Base-by-base conservation (phyloP, 75 land plant species). In the Pseudotsuga menziesii region DNA sequence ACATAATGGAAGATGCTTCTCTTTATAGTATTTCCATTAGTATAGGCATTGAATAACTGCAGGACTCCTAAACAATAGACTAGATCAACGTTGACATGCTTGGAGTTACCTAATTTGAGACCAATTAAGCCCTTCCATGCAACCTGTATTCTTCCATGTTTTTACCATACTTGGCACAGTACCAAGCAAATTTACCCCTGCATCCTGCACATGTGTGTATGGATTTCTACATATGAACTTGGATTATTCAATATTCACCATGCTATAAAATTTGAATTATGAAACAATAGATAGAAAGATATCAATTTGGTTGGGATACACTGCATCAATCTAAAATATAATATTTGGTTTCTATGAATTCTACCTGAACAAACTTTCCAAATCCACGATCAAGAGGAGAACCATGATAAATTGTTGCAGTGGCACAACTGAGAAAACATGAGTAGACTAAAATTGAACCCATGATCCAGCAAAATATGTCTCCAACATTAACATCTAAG, bases 111-210 rank as follows among this genome's bases (percentile, higher is more conserved):
- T 94, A 35, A 94, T 89, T 48, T 76, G 85, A 16, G 91, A 78
- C 94, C 97, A 96, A 72, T 96, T 95, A 61, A 96, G 81, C 19
- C 89, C 87, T 54, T 89, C 90, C 91, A 94, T 92, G 75, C 92
- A 94, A 5, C 73, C 61, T 69, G 82, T 86, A 64, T 63, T 90
- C 76, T 84, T 94, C 99, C 99, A 96, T 63, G 90, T 72, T 83
- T 89, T 94, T 55, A 96, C 99, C 74, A 96, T 75, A 80, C 98
- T 94, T 67, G 99, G 99, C 54, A 96, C 98, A 58, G 95, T 94
- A 26, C 99, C 99, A 74, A 94, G 83, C 22, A 86, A 71, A 48
- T 93, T 90, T 27, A 92, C 91, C 61, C 85, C 80, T 44, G 99
- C 90, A 94, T 96, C 99, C 98, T 96, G 81, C 44, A 75, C 16